These are phyloP conservation scores for Passiflora organensis DNA, from an alignment of 345 rosid species.

Conservation along the genomic window DNA sequence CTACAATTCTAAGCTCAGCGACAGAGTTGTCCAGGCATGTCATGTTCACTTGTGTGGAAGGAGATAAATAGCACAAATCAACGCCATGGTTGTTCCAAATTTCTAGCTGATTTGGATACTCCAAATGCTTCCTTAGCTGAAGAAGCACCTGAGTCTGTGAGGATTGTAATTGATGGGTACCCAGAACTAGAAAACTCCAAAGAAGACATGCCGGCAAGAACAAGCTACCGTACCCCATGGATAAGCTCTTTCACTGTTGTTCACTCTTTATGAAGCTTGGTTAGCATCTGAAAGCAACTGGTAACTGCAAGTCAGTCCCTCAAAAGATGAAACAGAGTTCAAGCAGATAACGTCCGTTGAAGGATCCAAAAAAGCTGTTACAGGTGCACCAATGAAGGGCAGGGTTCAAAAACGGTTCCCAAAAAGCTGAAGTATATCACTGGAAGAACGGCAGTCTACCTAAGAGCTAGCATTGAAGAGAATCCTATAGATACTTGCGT, in stretches of 20 bases:
- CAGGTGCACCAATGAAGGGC: neutral
- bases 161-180: constrained; percentile 58
- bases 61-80: constrained; percentile 48
- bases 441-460: too few relatives aligned
- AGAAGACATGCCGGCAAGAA: constrained; percentile 32
- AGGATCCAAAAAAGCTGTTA: neutral
- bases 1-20: constrained; percentile 46
- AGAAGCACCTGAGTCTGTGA: constrained; percentile 73
- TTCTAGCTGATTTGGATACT: constrained; percentile 60
- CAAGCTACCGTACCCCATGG: constrained; percentile 38
- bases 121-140: constrained; percentile 65
- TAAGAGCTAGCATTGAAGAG: too few relatives aligned
- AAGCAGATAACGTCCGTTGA: neutral
- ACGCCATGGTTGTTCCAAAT: constrained; percentile 49
- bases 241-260: constrained; percentile 4
- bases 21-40: constrained; percentile 52
- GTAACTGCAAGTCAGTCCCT: neutral
- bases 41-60: constrained; percentile 46
- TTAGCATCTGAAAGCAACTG: constrained; percentile 3
- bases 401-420: too few relatives aligned
- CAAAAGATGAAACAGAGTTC: neutral
- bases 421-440: too few relatives aligned
- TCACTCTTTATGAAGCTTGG: constrained; percentile 2
- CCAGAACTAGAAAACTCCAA: constrained; percentile 42
- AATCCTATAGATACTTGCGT: too few relatives aligned